These are phyloP conservation scores for Papiliotrema nemorosa DNA, from an alignment of 1,284 basidiomycete genomes.

Conservation along the genomic window DNA sequence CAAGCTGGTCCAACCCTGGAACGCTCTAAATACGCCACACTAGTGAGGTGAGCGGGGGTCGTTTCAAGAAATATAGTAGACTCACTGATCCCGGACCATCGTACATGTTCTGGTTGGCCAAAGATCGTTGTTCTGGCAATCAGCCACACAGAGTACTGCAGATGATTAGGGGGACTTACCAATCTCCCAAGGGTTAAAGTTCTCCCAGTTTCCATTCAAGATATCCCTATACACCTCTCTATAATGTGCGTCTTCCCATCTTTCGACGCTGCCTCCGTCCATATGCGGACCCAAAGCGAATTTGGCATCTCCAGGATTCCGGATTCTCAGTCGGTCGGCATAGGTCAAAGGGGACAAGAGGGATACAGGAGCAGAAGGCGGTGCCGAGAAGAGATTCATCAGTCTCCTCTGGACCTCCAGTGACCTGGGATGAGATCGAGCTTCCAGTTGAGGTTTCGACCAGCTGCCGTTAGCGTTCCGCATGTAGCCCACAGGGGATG, in stretches of 20 bases:
- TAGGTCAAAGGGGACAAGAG: constrained; percentile 65
- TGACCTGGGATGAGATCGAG: constrained; percentile 70
- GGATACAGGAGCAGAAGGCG: constrained; percentile 51
- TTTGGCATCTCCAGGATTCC: constrained; percentile 64
- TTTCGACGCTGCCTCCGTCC: constrained; percentile 69
- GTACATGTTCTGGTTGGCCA: constrained; percentile 44
- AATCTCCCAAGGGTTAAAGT: constrained; percentile 46
- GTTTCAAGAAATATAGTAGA: background rate
- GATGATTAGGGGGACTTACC: too few species aligned
- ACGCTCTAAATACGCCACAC: constrained; percentile 71
- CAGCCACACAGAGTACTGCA: background rate
- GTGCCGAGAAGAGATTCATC: constrained; percentile 59
- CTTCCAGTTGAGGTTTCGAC: constrained; percentile 61
- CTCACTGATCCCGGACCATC: constrained; percentile 39
- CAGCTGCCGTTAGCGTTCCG: constrained; percentile 38
- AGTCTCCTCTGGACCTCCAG: constrained; percentile 56
- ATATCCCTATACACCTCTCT: constrained; percentile 60
- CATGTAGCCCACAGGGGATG: background rate
- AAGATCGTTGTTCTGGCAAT: constrained; percentile 15
- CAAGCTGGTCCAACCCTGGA: constrained; percentile 67
- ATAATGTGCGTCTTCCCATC: constrained; percentile 70
- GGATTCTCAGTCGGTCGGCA: constrained; percentile 70
- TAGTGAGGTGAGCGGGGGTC: constrained; percentile 47
- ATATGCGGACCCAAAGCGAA: constrained; percentile 73
- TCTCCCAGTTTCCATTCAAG: constrained; percentile 59